Evolutionary conservation across 495 filamentous ascomycete species (phyloP), one percentile per base, ranked within the genome.

Genomic region (Neurospora sp.): DNA sequence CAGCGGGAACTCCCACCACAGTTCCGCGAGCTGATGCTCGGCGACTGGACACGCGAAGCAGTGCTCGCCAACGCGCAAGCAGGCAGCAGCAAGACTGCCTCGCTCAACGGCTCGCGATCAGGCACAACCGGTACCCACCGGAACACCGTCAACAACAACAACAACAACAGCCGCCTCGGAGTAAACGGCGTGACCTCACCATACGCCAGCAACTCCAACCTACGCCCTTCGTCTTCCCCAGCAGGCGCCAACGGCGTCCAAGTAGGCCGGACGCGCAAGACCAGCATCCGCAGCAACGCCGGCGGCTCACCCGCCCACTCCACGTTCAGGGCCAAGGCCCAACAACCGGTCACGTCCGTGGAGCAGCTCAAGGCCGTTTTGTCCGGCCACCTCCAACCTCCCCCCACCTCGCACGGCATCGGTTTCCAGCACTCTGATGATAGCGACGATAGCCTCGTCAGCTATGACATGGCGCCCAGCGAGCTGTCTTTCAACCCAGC

Each of bases 281-380:
- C 81, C 4, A 85, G 84, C 72, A 70, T 84, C 48, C 84, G 82
- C 40, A 86, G 84, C 75, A 66, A 66, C 54, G 54, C 14, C 54
- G 81, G 79, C 39, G 76, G 78, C 37, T 89, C 90, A 0, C 84
- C 83, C 38, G 84, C 86, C 20, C 85, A 85, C 20, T 82, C 84
- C 39, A 87, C 85, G 39, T 87, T 85, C 74, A 85, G 85, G 69
- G 90, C 90, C 78, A 81, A 89, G 73, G 90, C 14, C 54, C 54
- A 87, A 38, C 79, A 75, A 23, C 90, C 88, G 20, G 89, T 93
- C 12, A 89, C 94, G n/a, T 90, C 92, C 42, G 90, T 97, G n/a
- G 93, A 94, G 72, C 93, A 97, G 76, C 85, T 97, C 74, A 94
- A 94, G 80, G 88, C 89, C 69, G 91, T 90, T 31, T 86, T 93